Evolutionary conservation across 768 basidiomycete species (phyloP), one percentile per base, ranked within the genome.

Genomic region (Serendipita sp.): DNA sequence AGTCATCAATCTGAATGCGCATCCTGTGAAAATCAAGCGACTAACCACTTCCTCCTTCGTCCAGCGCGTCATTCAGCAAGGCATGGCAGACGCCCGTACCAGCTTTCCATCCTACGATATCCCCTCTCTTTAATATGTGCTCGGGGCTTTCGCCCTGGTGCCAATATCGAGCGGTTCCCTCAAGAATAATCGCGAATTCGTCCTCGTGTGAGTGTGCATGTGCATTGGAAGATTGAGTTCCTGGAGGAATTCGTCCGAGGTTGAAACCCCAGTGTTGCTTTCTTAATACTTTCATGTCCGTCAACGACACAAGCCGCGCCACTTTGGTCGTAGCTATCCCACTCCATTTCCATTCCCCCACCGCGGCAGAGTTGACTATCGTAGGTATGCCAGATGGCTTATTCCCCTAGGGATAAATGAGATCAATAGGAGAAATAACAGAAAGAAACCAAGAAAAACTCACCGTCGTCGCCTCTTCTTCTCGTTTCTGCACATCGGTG

Each of bases 31-130:
- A 23, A 23, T 23, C 23, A 23, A 23, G 23, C 23, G 23, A 23
- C 23, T 23, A 23, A 23, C 23, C 23, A 1, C 23, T 23, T 23
- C 23, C 23, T 23, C 23, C 23, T 23, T 23, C 23, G 23, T 23
- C 23, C 23, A 23, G 23, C 23, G 23, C 23, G 23, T 23, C 23
- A 1, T 23, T 23, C 23, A 23, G 23, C 23, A 23, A 23, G 1
- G 23, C 1, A 44, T 68, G 67, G 23, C 65, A 37, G 53, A 67
- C 64, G 33, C 69, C 69, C 10, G 69, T 69, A 1, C 67, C 67
- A 4, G 66, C 67, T 44, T 66, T 67, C 69, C 69, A 70, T 37
- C 68, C 68, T 50, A 63, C 68, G 1, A 46, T 48, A 46, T 66
- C 68, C 5, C 48, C 62, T 2, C 46, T 33, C 4, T 18, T 27